Base-by-base conservation (phyloP, 306 rosid genomes). In the Comarum palustre region DNA sequence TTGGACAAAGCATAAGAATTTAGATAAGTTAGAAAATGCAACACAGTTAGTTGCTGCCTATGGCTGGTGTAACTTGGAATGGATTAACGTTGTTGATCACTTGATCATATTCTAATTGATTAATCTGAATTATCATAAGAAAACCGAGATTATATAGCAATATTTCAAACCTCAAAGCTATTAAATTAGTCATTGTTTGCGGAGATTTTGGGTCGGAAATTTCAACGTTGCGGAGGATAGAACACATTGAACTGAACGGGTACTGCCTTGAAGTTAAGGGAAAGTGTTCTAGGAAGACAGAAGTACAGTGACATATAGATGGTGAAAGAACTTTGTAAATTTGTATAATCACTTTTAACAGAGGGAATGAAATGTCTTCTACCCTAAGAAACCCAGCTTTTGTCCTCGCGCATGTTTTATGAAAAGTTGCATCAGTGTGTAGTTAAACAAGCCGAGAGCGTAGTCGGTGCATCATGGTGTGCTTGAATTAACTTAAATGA, bases 371-470 rank as follows among this genome's bases (percentile, higher is more conserved):
- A 11, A 27, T 19, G 68, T 58, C 68, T 29, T 42, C 1, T 55
- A 38, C 11, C 6, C 38, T 4, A 55, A 13, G 25, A 51, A 54
- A 15, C 24, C 13, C 75, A 55, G 75, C 65, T 71, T 71, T 54
- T 71, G 65, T 55, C 41, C 45, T 38, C 36, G 38, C 38, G 65
- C 65, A 52, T 72, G 66, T 57, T 71, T 24, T 8, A 52, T 14
- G 29, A 36, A 70, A 52, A 32, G 32, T 39, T 20, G 31, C 32
- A 31, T 39, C 69, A 64, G 69, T 39, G 69, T 24, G 36, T n/a
- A 65, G 60, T 38, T 71, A 39, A 69, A 7, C 36, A n/a, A 38
- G 74, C 27, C 47, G n/a, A n/a, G n/a, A n/a, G n/a, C n/a, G n/a
- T n/a, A n/a, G n/a, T n/a, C n/a, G n/a, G n/a, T n/a, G n/a, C n/a